A percentile compares a stretch with the other conserved stretches of the same genome.
phyloP scores from a whole-genome alignment of 2,329 filamentous ascomycete species.

The Colletotrichum lindemuthianum region DNA sequence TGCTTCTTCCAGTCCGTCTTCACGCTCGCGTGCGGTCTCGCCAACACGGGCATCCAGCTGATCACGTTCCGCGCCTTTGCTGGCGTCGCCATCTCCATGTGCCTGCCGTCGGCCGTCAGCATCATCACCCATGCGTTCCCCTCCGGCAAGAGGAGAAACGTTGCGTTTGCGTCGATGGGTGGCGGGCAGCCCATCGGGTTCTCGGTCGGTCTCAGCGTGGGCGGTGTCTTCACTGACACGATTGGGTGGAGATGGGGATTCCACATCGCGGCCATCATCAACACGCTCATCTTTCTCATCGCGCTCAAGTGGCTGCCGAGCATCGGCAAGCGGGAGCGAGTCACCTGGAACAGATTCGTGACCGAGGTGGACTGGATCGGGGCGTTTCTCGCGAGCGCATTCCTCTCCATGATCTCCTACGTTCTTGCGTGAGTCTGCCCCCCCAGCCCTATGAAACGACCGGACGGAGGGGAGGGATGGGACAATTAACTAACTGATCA shows the following conservation, averaged over 20 bases:
- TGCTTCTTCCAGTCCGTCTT: slow-evolving; percentile 30
- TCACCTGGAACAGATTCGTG: slow-evolving; percentile 31
- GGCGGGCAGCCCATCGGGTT: slow-evolving; percentile 35
- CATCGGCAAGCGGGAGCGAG: slow-evolving; percentile 55
- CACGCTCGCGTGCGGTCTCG: slow-evolving; percentile 31
- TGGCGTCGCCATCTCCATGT: slow-evolving; percentile 34
- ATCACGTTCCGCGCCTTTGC: slow-evolving; percentile 34
- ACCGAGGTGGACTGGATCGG: slow-evolving; percentile 34
- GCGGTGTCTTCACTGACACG: slow-evolving; percentile 33
- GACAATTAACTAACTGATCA: background rate
- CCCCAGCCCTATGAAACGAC: background rate
- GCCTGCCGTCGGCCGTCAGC: slow-evolving; percentile 33
- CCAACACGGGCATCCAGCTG: slow-evolving; percentile 25
- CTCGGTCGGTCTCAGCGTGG: slow-evolving; percentile 30
- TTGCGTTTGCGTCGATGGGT: slow-evolving; percentile 44
- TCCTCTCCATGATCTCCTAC: slow-evolving; percentile 30
- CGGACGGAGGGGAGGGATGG: background rate
- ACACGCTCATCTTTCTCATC: slow-evolving; percentile 52
- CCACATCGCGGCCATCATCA: slow-evolving; percentile 38
- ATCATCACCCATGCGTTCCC: slow-evolving; percentile 33
- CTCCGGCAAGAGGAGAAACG: slow-evolving; percentile 39
- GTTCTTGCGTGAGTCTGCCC: slow-evolving; percentile 46
- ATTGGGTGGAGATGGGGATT: slow-evolving; percentile 33
- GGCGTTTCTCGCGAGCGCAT: slow-evolving; percentile 19
- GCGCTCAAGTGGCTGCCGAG: slow-evolving; percentile 51